A percentile compares a stretch with the other conserved stretches of the same genome.
phyloP scores from a whole-genome alignment of 2,329 filamentous ascomycete species.

The Fusarium brevicatenulatum region DNA sequence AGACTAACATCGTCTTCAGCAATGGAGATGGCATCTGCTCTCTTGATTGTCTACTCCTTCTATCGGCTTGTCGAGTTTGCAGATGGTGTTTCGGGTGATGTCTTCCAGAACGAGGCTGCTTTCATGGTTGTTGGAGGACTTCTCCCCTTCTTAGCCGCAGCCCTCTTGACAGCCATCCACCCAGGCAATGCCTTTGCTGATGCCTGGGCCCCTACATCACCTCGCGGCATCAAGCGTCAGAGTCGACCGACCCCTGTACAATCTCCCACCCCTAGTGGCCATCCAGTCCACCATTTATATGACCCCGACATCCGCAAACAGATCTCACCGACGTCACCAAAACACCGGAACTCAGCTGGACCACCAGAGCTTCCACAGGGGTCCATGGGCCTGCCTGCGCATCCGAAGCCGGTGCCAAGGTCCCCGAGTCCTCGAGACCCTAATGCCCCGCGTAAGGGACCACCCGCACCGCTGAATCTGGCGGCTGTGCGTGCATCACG shows the following conservation, averaged over 20 bases:
- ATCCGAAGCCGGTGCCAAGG: constrained; percentile 38
- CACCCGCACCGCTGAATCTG: constrained; percentile 27
- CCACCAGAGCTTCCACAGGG: constrained; percentile 40
- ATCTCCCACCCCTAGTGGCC: constrained; percentile 32
- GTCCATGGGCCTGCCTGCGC: constrained; percentile 46
- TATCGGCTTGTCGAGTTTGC: constrained; percentile 55
- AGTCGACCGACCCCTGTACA: constrained; percentile 33
- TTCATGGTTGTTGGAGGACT: constrained; percentile 55
- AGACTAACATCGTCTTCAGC: constrained; percentile 43
- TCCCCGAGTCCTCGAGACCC: constrained; percentile 21
- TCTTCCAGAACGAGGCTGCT: constrained; percentile 53
- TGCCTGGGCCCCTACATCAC: constrained; percentile 55
- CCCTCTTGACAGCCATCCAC: constrained; percentile 51
- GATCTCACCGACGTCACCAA: constrained; percentile 42
- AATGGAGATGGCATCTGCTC: constrained; percentile 49
- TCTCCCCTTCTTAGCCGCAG: constrained; percentile 51
- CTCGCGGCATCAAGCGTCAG: constrained; percentile 37
- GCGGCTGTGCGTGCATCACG: constrained; percentile 13
- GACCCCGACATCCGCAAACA: constrained; percentile 49
- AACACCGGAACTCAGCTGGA: constrained; percentile 24
- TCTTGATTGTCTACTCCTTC: constrained; percentile 55
- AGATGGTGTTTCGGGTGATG: constrained; percentile 47
- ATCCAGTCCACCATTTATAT: constrained; percentile 47
- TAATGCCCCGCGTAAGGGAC: constrained; percentile 28
- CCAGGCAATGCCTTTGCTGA: constrained; percentile 53